Conservation (phyloP, 108 stramenopile species). For the Nitzschia putrida region DNA sequence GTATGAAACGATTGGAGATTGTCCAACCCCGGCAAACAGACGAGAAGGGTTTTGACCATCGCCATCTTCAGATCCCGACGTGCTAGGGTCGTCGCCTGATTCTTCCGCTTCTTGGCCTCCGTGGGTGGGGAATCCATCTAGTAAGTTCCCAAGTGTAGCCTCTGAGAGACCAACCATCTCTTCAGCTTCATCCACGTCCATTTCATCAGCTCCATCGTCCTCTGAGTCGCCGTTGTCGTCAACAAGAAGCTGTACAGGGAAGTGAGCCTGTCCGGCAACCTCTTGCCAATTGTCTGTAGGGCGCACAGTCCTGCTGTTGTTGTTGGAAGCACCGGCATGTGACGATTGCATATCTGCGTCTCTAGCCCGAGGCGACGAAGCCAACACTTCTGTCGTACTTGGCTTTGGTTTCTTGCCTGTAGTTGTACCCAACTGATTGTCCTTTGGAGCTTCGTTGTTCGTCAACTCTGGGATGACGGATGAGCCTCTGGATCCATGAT, state of each 20-base stretch:
- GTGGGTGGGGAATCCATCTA: not conserved
- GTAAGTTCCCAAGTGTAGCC: constrained; percentile 5
- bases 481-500: constrained; percentile 75
- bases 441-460: not conserved
- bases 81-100: constrained; percentile 53
- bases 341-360: too few species aligned
- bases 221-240: constrained; percentile 29
- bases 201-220: constrained; percentile 35
- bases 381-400: not conserved
- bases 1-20: constrained; percentile 74
- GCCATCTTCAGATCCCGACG: constrained; percentile 46
- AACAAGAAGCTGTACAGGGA: constrained; percentile 2
- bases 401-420: not conserved
- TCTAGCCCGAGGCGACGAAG: not conserved
- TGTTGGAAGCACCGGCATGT: too few species aligned
- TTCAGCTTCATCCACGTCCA: constrained; percentile 61
- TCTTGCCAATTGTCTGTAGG: not conserved
- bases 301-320: not conserved
- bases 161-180: constrained; percentile 54
- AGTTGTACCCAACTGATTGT: not conserved
- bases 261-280: not conserved
- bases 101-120: constrained; percentile 22
- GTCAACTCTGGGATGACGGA: constrained; percentile 45
- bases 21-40: constrained; percentile 70
- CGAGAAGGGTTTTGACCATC: constrained; percentile 37